A percentile compares a stretch with the other conserved stretches of the same genome.
phyloP scores from a whole-genome alignment of 805 yeast species.

The Wickerhamomyces bovis region DNA sequence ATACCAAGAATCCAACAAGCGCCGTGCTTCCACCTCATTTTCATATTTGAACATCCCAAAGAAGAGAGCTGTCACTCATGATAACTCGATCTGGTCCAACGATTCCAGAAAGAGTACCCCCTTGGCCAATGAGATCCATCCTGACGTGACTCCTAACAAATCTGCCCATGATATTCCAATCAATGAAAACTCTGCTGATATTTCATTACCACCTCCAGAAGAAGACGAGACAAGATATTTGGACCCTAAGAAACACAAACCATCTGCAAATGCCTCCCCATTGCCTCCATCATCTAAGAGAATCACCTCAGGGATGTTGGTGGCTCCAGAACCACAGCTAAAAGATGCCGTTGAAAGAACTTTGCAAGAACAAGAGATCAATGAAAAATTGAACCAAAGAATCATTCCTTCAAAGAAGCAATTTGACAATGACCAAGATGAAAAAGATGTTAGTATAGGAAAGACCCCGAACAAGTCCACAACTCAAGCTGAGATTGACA shows the following conservation, averaged over 20 bases:
- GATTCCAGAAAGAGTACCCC: slow-evolving; percentile 31
- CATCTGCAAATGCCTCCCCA: slow-evolving; percentile 14
- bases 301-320: slow-evolving; percentile 38
- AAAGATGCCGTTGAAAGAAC: slow-evolving; percentile 34
- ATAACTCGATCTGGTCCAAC: slow-evolving; percentile 13
- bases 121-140: slow-evolving; percentile 33
- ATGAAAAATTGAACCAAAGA: slow-evolving; percentile 20
- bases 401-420: slow-evolving; percentile 18
- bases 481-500: background rate
- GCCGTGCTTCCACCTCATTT: slow-evolving; percentile 19
- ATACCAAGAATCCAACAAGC: slow-evolving; percentile 8
- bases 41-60: slow-evolving; percentile 23
- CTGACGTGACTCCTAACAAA: slow-evolving; percentile 15
- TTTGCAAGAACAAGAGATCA: slow-evolving; percentile 31
- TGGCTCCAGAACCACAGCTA: slow-evolving; percentile 38
- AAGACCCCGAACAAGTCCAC: background rate
- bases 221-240: slow-evolving; percentile 14
- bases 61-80: slow-evolving; percentile 14
- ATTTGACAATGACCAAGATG: slow-evolving; percentile 2
- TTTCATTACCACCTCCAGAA: slow-evolving; percentile 24
- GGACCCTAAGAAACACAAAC: slow-evolving; percentile 21
- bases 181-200: slow-evolving; percentile 29
- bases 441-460: background rate
- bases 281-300: slow-evolving; percentile 27
- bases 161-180: slow-evolving; percentile 25